Conservation (phyloP, 2,329 filamentous ascomycete species). For the Cercospora sesami region DNA sequence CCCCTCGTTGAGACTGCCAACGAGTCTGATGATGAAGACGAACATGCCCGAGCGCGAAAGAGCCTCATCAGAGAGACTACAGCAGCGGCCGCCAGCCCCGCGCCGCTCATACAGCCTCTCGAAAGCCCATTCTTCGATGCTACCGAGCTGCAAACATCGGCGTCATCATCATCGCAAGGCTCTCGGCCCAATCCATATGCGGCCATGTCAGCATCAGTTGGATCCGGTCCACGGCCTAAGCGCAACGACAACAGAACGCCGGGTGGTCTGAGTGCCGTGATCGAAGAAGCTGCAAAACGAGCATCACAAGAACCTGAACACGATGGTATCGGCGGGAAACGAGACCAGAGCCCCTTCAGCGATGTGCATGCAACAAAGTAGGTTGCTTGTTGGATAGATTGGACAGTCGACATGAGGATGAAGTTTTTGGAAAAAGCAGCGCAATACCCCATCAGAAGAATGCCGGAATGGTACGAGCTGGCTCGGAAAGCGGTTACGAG, state of each 20-base stretch:
- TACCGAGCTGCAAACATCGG: constrained; percentile 29
- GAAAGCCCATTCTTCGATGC: constrained; percentile 40
- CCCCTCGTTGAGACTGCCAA: constrained; percentile 34
- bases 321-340: constrained; percentile 28
- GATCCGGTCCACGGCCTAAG: constrained; percentile 21
- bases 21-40: constrained; percentile 36
- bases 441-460: constrained; percentile 2
- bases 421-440: background rate
- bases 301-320: constrained; percentile 39
- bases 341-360: constrained; percentile 39
- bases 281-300: constrained; percentile 47
- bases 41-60: constrained; percentile 35
- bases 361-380: constrained; percentile 33
- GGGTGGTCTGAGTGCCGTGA: constrained; percentile 46
- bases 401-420: background rate
- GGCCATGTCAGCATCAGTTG: constrained; percentile 38
- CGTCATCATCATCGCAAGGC: constrained; percentile 18
- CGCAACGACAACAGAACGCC: constrained; percentile 26
- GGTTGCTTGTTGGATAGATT: background rate
- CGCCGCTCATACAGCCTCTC: constrained; percentile 31
- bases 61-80: constrained; percentile 28
- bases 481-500: constrained; percentile 1
- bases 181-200: constrained; percentile 43
- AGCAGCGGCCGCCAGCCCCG: constrained; percentile 19
- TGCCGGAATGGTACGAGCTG: background rate